Conservation (phyloP, 1,284 basidiomycete genomes). For the Coniferiporia weirii region DNA sequence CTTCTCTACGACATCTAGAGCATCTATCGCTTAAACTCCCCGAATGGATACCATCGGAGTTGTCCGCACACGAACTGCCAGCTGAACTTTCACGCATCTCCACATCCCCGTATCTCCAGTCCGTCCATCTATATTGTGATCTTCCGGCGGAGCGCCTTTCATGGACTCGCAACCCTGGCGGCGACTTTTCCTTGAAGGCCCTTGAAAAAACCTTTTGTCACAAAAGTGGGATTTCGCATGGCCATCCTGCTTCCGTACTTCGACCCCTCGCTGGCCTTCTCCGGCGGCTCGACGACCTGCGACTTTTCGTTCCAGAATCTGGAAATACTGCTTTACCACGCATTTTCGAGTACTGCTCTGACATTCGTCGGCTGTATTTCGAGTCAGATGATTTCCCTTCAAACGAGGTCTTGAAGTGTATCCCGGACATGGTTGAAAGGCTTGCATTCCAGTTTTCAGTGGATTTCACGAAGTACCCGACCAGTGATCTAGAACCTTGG, state of each 20-base stretch:
- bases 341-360: not conserved
- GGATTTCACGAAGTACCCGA: not conserved
- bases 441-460: not conserved
- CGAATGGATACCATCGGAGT: not conserved
- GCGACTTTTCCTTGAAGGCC: not conserved
- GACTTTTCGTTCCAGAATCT: not conserved
- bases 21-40: not conserved
- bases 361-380: not conserved
- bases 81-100: not conserved
- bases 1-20: not conserved
- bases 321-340: not conserved
- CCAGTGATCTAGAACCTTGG: not conserved
- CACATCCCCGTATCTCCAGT: not conserved
- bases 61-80: not conserved
- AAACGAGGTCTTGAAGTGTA: not conserved
- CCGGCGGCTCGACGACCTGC: not conserved
- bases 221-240: not conserved
- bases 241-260: not conserved
- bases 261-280: not conserved
- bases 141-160: not conserved
- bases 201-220: not conserved
- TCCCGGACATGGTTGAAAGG: not conserved
- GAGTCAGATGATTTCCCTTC: not conserved
- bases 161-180: not conserved
- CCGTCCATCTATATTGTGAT: not conserved